phyloP scores from a whole-genome alignment of 139 green algal genomes.

The Tetraselmis chui region DNA sequence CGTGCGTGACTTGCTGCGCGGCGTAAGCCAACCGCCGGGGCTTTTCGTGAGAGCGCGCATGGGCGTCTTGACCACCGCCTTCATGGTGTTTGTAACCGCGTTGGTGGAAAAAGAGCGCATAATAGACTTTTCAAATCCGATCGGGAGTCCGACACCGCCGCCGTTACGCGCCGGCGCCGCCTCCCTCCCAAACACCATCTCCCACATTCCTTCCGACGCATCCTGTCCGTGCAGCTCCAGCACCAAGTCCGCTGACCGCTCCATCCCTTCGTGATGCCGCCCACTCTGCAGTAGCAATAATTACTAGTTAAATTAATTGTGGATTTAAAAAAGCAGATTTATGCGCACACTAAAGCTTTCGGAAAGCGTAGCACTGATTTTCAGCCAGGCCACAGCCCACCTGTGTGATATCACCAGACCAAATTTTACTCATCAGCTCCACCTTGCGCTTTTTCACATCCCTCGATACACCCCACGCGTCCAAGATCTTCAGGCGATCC shows the following conservation, averaged over 20 bases:
- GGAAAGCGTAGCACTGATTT: too few species aligned
- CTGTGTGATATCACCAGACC: constrained; percentile 10
- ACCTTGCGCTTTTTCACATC: constrained; percentile 51
- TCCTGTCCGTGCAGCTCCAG: neutral
- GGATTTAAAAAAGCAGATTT: too few species aligned
- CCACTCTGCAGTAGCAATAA: neutral
- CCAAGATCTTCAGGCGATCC: constrained; percentile 39
- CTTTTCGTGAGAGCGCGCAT: neutral
- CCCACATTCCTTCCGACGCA: neutral
- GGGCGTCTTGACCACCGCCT: neutral
- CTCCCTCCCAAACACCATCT: neutral
- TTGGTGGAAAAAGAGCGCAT: neutral
- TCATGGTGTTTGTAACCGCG: neutral
- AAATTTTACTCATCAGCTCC: constrained; percentile 45
- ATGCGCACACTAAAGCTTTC: too few species aligned
- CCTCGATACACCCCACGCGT: constrained; percentile 32
- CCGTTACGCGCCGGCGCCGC: neutral
- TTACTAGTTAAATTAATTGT: too few species aligned
- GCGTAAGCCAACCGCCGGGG: neutral
- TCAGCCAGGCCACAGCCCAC: too few species aligned
- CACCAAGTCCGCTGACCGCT: neutral
- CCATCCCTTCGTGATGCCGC: neutral
- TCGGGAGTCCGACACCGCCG: neutral
- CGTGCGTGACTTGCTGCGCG: neutral
- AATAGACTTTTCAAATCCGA: neutral